phyloP scores from a whole-genome alignment of 768 basidiomycete genomes.

The Macrolepiota dolichaula region DNA sequence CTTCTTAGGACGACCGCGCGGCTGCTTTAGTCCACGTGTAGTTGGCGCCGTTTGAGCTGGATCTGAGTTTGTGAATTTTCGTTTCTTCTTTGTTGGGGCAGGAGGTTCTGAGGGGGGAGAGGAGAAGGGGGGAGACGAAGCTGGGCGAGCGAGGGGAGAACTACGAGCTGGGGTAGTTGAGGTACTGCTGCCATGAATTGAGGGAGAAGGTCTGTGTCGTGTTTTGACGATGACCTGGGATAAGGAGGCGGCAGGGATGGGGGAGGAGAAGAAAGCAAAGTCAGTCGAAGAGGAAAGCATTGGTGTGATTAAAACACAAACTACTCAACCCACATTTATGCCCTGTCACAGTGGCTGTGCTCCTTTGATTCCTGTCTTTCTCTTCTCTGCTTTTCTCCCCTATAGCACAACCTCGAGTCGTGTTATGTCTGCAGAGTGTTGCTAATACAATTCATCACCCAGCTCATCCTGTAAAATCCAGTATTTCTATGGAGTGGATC shows the following conservation, averaged over 20 bases:
- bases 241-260: conserved; percentile 17
- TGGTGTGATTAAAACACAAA: neutral
- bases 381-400: neutral
- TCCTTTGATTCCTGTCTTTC: neutral
- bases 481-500: neutral
- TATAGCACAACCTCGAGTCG: neutral
- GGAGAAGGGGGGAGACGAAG: conserved; percentile 18
- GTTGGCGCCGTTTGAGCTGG: conserved; percentile 16
- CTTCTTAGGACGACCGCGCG: conserved; percentile 27
- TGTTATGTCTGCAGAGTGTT: neutral
- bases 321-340: conserved; percentile 1
- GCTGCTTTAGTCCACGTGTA: conserved; percentile 38
- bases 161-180: conserved; percentile 1
- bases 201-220: neutral
- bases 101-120: conserved; percentile 27
- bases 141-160: conserved; percentile 17
- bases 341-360: conserved; percentile 14
- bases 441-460: neutral
- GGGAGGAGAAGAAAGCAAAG: conserved; percentile 15
- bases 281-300: conserved; percentile 22
- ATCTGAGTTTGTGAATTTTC: conserved; percentile 27
- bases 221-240: conserved; percentile 13
- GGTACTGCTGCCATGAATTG: neutral
- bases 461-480: neutral
- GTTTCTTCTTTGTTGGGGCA: conserved; percentile 24